Percentiles rank a stretch among this genome's conserved stretches.
Evolutionary conservation across 2,329 filamentous ascomycete genomes (phyloP).

Genomic region (Cyanodermella asteris): DNA sequence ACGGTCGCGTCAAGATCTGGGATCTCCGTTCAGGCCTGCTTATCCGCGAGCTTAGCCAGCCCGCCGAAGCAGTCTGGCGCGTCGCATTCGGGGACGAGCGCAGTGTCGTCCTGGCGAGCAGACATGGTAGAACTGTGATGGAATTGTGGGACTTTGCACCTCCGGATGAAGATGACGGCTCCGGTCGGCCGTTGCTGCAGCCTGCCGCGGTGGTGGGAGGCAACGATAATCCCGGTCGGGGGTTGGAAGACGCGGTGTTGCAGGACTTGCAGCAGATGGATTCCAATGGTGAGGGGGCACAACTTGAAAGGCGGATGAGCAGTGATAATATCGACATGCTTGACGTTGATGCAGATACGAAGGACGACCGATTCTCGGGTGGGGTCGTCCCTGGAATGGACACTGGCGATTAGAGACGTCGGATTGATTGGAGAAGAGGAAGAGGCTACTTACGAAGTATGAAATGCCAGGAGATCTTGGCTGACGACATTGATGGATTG

Average conservation of each 20-base stretch:
- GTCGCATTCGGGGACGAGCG: conserved; percentile 98
- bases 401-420: too few relatives aligned
- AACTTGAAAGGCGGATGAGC: too few relatives aligned
- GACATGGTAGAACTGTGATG: conserved; percentile 78
- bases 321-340: too few relatives aligned
- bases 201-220: not conserved
- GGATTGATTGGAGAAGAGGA: too few relatives aligned
- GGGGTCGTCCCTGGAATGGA: too few relatives aligned
- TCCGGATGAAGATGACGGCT: conserved; percentile 3
- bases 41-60: conserved; percentile 74
- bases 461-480: too few relatives aligned
- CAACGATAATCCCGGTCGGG: conserved; percentile 38
- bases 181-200: conserved; percentile 1
- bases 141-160: conserved; percentile 37
- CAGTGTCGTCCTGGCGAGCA: conserved; percentile 81
- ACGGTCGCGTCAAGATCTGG: conserved; percentile 98
- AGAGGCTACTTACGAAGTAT: too few relatives aligned
- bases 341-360: too few relatives aligned
- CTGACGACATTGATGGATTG: too few relatives aligned
- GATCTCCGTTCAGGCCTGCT: conserved; percentile 78
- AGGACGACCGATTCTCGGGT: too few relatives aligned
- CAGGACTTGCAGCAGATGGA: conserved; percentile 24
- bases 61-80: conserved; percentile 89
- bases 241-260: conserved; percentile 80
- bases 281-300: too few relatives aligned